These are phyloP conservation scores for Dipodascopsis tothii DNA, from an alignment of 805 yeast genomes.

Conservation along the genomic window DNA sequence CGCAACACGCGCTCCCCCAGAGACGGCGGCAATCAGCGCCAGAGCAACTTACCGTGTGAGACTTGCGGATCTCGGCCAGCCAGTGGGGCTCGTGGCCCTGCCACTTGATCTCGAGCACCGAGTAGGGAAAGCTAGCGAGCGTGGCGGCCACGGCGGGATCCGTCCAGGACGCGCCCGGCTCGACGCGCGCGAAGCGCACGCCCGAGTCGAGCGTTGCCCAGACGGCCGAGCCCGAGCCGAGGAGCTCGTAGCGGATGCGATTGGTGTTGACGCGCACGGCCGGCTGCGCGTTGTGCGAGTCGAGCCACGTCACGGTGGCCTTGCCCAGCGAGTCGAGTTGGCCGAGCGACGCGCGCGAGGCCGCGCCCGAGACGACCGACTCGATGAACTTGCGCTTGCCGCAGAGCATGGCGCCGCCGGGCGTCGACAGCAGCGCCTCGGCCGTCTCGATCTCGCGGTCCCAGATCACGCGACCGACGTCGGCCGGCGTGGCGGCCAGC, in stretches of 20 bases:
- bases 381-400: constrained; percentile 20
- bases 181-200: constrained; percentile 7
- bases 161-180: constrained; percentile 13
- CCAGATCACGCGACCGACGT: constrained; percentile 10
- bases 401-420: constrained; percentile 13
- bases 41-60: constrained; percentile 41
- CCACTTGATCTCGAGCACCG: constrained; percentile 44
- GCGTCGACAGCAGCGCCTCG: constrained; percentile 20
- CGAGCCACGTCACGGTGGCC: constrained; percentile 14
- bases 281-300: constrained; percentile 11
- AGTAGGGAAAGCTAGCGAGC: constrained; percentile 38
- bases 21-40: no score
- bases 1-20: no score
- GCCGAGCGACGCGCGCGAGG: constrained; percentile 10
- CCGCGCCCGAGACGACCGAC: constrained; percentile 16
- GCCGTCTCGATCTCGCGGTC: constrained; percentile 15
- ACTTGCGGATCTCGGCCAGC: constrained; percentile 36
- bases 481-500: constrained; percentile 2
- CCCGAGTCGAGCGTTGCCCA: constrained; percentile 36
- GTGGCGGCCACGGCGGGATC: constrained; percentile 7
- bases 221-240: constrained; percentile 21
- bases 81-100: constrained; percentile 34
- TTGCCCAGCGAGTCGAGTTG: constrained; percentile 20
- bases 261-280: constrained; percentile 7
- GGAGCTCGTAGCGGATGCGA: constrained; percentile 16